Evolutionary conservation across 2,329 filamentous ascomycete genomes (phyloP).

Genomic region (Dryadomyces quercivorus): DNA sequence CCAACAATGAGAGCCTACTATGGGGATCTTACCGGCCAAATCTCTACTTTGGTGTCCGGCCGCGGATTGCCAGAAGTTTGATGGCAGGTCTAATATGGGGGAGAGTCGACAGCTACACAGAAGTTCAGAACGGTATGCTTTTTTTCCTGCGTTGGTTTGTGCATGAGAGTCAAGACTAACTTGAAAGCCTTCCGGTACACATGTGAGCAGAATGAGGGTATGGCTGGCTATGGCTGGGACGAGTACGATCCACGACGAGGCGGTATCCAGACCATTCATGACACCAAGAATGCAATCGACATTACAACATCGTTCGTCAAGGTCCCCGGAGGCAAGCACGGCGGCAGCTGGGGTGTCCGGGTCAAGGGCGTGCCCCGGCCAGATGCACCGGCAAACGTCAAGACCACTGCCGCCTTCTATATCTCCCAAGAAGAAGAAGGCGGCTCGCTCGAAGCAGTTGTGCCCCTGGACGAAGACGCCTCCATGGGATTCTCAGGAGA

Average conservation of each 20-base stretch:
- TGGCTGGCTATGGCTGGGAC: slow-evolving; percentile 96
- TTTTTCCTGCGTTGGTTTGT: not conserved
- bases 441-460: slow-evolving; percentile 39
- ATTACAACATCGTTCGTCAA: slow-evolving; percentile 92
- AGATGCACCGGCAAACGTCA: slow-evolving; percentile 53
- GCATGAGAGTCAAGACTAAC: not conserved
- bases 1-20: slow-evolving; percentile 72
- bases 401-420: slow-evolving; percentile 74
- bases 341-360: slow-evolving; percentile 84
- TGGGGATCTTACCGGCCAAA: slow-evolving; percentile 96
- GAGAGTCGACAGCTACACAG: slow-evolving; percentile 65
- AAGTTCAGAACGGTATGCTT: slow-evolving; percentile 59
- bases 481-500: slow-evolving; percentile 39
- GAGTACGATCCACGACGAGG: slow-evolving; percentile 85
- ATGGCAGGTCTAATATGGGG: slow-evolving; percentile 81
- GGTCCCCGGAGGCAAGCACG: slow-evolving; percentile 70
- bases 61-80: slow-evolving; percentile 69
- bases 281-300: slow-evolving; percentile 77
- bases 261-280: slow-evolving; percentile 81
- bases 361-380: slow-evolving; percentile 70
- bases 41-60: slow-evolving; percentile 83
- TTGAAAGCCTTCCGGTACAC: slow-evolving; percentile 71
- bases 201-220: slow-evolving; percentile 88
- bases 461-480: slow-evolving; percentile 19
- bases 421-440: slow-evolving; percentile 66